Evolutionary conservation across 2,329 filamentous ascomycete species (phyloP).

Genomic region (Cytospora mali): DNA sequence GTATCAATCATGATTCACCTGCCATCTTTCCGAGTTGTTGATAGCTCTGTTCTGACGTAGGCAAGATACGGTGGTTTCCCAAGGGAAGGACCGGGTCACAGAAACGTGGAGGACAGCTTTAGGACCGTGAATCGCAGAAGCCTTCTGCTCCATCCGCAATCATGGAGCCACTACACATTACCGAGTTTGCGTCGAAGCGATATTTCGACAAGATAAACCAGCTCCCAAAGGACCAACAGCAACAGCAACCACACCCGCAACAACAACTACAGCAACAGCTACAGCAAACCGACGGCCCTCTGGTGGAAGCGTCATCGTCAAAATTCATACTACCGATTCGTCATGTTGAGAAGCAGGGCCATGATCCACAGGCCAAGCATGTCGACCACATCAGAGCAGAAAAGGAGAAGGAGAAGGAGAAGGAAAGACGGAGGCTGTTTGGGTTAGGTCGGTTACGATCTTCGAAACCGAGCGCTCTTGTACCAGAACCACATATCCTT

Average conservation of each 20-base stretch:
- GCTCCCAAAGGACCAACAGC: constrained; percentile 51
- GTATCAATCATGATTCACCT: constrained; percentile 39
- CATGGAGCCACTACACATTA: constrained; percentile 66
- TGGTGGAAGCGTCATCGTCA: constrained; percentile 34
- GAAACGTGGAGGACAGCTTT: constrained; percentile 25
- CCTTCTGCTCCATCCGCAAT: constrained; percentile 30
- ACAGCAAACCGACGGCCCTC: constrained; percentile 32
- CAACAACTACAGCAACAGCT: constrained; percentile 34
- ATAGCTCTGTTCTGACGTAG: constrained; percentile 28
- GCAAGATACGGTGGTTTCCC: constrained; percentile 18
- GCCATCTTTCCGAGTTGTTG: constrained; percentile 33
- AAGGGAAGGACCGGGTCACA: constrained; percentile 28
- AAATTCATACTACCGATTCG: constrained; percentile 37
- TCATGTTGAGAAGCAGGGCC: constrained; percentile 29
- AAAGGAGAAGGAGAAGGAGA: constrained; percentile 30
- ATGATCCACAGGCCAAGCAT: constrained; percentile 30
- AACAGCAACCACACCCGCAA: constrained; percentile 39
- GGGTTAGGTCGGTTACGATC: constrained; percentile 25
- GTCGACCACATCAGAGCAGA: constrained; percentile 34
- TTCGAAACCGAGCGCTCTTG: constrained; percentile 15
- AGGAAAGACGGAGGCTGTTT: constrained; percentile 24
- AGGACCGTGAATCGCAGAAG: background rate
- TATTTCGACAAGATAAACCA: constrained; percentile 65
- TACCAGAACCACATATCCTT: constrained; percentile 16
- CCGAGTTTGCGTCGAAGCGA: constrained; percentile 67